phyloP scores from a whole-genome alignment of 306 rosid species.

The Vigna hirtella region DNA sequence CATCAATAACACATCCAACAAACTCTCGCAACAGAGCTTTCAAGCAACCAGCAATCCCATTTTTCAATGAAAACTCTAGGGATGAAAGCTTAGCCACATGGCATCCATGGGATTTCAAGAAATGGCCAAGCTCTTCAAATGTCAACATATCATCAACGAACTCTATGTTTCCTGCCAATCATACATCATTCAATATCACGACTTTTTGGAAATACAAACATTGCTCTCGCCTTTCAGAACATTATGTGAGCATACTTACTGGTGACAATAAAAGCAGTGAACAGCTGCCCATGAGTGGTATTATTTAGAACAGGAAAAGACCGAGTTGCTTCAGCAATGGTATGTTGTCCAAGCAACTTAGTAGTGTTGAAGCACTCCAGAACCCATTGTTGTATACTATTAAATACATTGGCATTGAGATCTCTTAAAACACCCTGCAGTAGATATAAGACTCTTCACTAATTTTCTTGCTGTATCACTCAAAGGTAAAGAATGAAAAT shows the following conservation, averaged over 20 bases:
- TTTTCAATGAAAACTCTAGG: constrained; percentile 70
- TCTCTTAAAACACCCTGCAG: constrained; percentile 72
- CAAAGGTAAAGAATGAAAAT: constrained; percentile 15
- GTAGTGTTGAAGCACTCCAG: constrained; percentile 61
- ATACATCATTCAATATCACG: constrained; percentile 40
- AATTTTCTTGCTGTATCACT: constrained; percentile 21
- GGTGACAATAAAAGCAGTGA: constrained; percentile 72
- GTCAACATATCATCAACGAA: constrained; percentile 86
- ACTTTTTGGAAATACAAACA: constrained; percentile 13
- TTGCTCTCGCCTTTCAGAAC: constrained; percentile 17
- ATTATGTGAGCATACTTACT: constrained; percentile 62
- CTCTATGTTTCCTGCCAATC: constrained; percentile 84
- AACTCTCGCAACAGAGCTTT: constrained; percentile 79
- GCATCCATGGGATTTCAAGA: constrained; percentile 80
- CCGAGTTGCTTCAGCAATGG: constrained; percentile 57
- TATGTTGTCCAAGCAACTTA: constrained; percentile 55
- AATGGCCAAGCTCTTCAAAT: constrained; percentile 80
- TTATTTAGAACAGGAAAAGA: constrained; percentile 66
- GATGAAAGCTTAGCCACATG: constrained; percentile 87
- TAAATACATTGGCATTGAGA: constrained; percentile 63
- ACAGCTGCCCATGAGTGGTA: constrained; percentile 57
- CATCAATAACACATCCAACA: constrained; percentile 61
- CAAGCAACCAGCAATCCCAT: constrained; percentile 86
- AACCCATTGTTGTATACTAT: constrained; percentile 73
- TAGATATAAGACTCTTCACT: constrained; percentile 21